Evolutionary conservation across 345 rosid species (phyloP).

Genomic region (Corchorus olitorius): DNA sequence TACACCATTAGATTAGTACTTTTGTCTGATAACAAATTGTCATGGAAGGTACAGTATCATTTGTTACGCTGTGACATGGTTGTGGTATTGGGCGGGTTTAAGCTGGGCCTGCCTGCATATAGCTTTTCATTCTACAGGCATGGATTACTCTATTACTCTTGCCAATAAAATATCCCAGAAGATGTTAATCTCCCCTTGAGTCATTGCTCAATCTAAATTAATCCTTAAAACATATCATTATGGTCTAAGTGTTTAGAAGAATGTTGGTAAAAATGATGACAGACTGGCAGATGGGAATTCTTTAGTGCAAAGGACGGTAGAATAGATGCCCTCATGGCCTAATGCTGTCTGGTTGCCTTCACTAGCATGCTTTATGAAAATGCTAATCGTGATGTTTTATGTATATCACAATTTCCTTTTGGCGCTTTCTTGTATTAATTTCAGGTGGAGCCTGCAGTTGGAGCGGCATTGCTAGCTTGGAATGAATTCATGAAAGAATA

Average conservation of each 20-base stretch:
- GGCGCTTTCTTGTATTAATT: slow-evolving; percentile 9
- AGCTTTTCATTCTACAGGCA: not conserved
- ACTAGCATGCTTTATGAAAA: not conserved
- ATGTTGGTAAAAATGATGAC: not conserved
- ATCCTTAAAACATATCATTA: not conserved
- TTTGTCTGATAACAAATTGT: slow-evolving; percentile 8
- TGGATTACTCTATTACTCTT: not conserved
- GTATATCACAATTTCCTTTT: not conserved
- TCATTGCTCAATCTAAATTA: not conserved
- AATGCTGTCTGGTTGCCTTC: not conserved
- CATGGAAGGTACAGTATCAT: not conserved
- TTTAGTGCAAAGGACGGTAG: slow-evolving; percentile 6
- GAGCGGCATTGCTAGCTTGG: slow-evolving; percentile 72
- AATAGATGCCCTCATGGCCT: not conserved
- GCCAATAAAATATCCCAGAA: not conserved
- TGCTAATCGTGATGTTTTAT: not conserved
- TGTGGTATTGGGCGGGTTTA: slow-evolving; percentile 7
- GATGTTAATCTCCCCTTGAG: not conserved
- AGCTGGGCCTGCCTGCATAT: not conserved
- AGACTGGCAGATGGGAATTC: slow-evolving; percentile 4
- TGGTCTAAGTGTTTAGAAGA: not conserved
- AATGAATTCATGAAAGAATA: slow-evolving; percentile 39
- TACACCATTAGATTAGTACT: not conserved
- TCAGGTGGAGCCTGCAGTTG: slow-evolving; percentile 78
- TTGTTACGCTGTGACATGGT: not conserved